phyloP scores from a whole-genome alignment of 371 early-diverging fungal genomes.

The Circinella minor region DNA sequence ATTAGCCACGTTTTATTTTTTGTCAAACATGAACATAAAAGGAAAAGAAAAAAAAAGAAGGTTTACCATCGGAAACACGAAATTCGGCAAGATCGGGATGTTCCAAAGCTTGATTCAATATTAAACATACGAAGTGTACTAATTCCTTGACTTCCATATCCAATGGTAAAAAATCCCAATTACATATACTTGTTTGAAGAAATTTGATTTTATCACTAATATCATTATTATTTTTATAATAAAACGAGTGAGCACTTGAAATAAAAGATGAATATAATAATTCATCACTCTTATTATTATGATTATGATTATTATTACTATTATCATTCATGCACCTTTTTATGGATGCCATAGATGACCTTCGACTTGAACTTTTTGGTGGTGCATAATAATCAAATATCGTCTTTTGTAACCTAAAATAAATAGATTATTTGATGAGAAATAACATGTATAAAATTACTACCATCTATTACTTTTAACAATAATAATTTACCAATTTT shows the following conservation, averaged over 20 bases:
- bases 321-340: conserved; percentile 20
- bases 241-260: not conserved
- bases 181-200: conserved; percentile 48
- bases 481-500: conserved; percentile 21
- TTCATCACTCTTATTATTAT: no score
- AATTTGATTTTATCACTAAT: conserved; percentile 37
- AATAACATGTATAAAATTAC: not conserved
- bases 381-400: conserved; percentile 26
- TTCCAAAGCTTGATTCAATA: conserved; percentile 62
- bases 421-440: not conserved
- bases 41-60: no score
- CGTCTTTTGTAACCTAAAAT: conserved; percentile 24
- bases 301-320: no score
- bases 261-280: not conserved
- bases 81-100: conserved; percentile 62
- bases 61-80: conserved; percentile 58
- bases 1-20: no score
- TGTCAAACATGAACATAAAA: not conserved
- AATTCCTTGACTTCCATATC: conserved; percentile 59
- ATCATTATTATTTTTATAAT: not conserved
- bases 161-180: conserved; percentile 69
- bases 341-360: conserved; percentile 14
- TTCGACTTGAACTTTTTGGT: conserved; percentile 14
- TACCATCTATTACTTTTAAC: not conserved
- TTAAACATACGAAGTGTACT: conserved; percentile 61